A percentile compares a stretch with the other conserved stretches of the same genome.
phyloP scores from a whole-genome alignment of 768 basidiomycete species.

The Neoboletus subvelutipes region DNA sequence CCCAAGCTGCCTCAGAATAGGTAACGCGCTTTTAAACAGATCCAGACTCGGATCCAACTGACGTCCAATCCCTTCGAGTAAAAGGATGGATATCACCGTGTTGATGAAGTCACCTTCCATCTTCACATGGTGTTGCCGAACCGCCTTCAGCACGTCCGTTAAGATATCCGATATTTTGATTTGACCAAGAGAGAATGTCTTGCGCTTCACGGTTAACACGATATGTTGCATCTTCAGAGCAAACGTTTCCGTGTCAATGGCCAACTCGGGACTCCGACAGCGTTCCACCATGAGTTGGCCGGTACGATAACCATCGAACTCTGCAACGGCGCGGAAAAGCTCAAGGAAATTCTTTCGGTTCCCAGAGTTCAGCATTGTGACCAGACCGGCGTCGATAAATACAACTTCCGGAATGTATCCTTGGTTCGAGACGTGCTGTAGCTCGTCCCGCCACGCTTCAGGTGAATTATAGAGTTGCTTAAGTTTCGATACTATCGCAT shows the following conservation, averaged over 20 bases:
- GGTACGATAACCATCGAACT: conserved; percentile 95
- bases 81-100: conserved; percentile 89
- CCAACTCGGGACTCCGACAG: conserved; percentile 87
- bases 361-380: conserved; percentile 78
- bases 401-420: conserved; percentile 94
- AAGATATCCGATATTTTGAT: conserved; percentile 95
- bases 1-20: conserved; percentile 89
- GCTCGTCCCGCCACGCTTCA: conserved; percentile 66
- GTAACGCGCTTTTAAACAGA: conserved; percentile 92
- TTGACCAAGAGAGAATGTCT: conserved; percentile 95
- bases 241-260: conserved; percentile 90
- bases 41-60: conserved; percentile 91
- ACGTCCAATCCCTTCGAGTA: conserved; percentile 94
- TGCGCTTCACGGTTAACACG: conserved; percentile 88
- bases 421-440: conserved; percentile 55
- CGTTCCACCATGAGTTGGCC: conserved; percentile 97
- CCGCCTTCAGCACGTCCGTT: conserved; percentile 81
- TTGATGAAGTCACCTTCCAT: conserved; percentile 99
- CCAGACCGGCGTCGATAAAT: conserved; percentile 94
- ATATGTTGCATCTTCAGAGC: conserved; percentile 98
- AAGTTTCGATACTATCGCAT: conserved; percentile 69
- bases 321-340: conserved; percentile 91
- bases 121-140: conserved; percentile 92
- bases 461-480: conserved; percentile 57
- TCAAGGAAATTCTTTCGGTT: conserved; percentile 95